phyloP scores from a whole-genome alignment of 371 early-diverging fungal genomes.

The Blakeslea trispora region DNA sequence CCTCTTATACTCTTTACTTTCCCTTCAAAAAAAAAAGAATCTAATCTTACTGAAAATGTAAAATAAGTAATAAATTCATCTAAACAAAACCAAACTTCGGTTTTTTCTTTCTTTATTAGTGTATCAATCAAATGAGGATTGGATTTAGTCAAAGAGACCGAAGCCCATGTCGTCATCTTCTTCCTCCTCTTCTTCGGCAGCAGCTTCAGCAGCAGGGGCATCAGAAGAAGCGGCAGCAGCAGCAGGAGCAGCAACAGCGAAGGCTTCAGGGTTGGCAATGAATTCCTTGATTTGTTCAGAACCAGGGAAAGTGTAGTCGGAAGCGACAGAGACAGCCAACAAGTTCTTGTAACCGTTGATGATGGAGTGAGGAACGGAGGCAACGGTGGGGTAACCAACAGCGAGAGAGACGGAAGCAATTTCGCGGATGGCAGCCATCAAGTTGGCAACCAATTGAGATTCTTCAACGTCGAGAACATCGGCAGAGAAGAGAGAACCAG shows the following conservation, averaged over 20 bases:
- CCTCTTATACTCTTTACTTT: too few species aligned
- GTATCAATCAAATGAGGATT: too few species aligned
- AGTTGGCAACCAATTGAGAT: constrained; percentile 73
- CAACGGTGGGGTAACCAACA: constrained; percentile 89
- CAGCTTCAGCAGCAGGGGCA: too few species aligned
- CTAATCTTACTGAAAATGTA: too few species aligned
- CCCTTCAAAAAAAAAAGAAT: too few species aligned
- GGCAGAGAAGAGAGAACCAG: constrained; percentile 90
- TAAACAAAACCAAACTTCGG: too few species aligned
- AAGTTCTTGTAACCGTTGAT: constrained; percentile 96
- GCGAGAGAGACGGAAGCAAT: constrained; percentile 95
- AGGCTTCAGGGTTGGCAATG: constrained; percentile 83
- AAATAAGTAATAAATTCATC: too few species aligned
- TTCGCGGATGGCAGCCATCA: constrained; percentile 78
- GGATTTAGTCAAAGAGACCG: too few species aligned
- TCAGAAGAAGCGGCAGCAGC: too few species aligned
- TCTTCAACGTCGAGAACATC: constrained; percentile 93
- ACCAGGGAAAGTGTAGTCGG: constrained; percentile 91
- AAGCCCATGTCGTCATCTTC: too few species aligned
- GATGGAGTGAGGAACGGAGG: constrained; percentile 96
- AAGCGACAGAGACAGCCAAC: constrained; percentile 85
- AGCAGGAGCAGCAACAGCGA: constrained; percentile 67
- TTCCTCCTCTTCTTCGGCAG: too few species aligned
- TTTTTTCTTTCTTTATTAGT: too few species aligned
- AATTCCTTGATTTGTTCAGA: constrained; percentile 90